Evolutionary conservation across 208 protist genomes (phyloP).

Genomic region (Acanthamoeba royreba): DNA sequence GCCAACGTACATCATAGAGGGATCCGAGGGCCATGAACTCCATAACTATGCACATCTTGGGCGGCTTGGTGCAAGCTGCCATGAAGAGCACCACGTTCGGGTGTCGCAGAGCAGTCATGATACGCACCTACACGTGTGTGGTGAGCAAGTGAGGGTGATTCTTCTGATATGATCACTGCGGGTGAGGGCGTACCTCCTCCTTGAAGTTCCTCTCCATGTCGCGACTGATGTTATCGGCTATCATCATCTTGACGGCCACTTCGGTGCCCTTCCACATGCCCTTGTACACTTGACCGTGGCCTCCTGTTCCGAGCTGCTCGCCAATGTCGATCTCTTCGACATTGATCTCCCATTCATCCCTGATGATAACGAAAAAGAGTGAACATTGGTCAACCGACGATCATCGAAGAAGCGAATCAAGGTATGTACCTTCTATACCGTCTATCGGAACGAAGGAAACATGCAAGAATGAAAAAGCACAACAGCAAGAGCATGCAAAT

Average conservation of each 20-base stretch:
- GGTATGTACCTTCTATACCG: neutral
- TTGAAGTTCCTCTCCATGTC: neutral
- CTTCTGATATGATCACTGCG: neutral
- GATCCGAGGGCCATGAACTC: neutral
- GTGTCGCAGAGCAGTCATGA: neutral
- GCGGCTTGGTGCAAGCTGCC: neutral
- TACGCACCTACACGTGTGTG: neutral
- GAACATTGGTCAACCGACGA: too few species aligned
- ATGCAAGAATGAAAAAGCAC: too few species aligned
- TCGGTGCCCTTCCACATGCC: conserved; percentile 32
- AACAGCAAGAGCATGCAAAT: too few species aligned
- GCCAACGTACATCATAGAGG: neutral
- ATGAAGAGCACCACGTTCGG: neutral
- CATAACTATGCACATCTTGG: neutral
- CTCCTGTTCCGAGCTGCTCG: neutral
- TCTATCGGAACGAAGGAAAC: too few species aligned
- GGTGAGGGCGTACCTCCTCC: neutral
- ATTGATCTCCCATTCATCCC: neutral
- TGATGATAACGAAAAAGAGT: too few species aligned
- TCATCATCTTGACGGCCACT: conserved; percentile 27
- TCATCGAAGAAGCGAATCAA: neutral
- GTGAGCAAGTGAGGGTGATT: neutral
- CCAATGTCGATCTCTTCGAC: neutral
- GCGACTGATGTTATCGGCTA: neutral
- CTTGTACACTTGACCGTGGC: neutral